Evolutionary conservation across 352 stramenopile species (phyloP).

Genomic region (Globisporangium cystogenes): DNA sequence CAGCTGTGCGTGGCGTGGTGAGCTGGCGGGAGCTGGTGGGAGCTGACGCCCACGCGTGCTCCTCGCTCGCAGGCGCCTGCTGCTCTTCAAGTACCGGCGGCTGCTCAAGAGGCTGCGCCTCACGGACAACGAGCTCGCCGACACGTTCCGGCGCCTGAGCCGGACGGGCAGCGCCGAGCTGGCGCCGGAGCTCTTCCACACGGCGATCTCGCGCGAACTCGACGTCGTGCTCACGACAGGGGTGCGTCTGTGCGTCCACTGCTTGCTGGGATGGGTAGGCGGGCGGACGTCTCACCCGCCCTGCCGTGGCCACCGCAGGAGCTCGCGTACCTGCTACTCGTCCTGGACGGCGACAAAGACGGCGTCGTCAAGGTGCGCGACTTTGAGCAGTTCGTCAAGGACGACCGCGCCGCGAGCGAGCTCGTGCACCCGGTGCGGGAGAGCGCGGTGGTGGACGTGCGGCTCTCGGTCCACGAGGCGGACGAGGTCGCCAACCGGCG

Average conservation of each 20-base stretch:
- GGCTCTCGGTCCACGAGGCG: slow-evolving; percentile 49
- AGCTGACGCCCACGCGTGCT: too few species aligned
- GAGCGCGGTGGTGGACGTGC: slow-evolving; percentile 52
- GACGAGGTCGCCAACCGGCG: slow-evolving; percentile 50
- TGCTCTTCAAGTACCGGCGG: slow-evolving; percentile 74
- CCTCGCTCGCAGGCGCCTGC: slow-evolving; percentile 33
- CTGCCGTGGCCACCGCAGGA: slow-evolving; percentile 25
- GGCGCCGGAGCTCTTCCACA: slow-evolving; percentile 52
- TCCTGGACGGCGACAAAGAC: slow-evolving; percentile 70
- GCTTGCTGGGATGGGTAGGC: too few species aligned
- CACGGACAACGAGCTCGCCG: slow-evolving; percentile 72
- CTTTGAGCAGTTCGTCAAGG: slow-evolving; percentile 69
- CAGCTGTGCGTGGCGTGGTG: slow-evolving; percentile 46
- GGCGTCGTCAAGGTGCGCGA: slow-evolving; percentile 60
- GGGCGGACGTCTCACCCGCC: neutral
- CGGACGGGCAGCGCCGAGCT: slow-evolving; percentile 30
- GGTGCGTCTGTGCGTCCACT: too few species aligned
- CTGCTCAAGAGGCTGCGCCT: slow-evolving; percentile 50
- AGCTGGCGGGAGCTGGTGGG: too few species aligned
- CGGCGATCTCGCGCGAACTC: slow-evolving; percentile 57
- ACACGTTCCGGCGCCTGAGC: slow-evolving; percentile 62
- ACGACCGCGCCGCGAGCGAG: slow-evolving; percentile 41
- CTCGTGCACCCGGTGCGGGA: slow-evolving; percentile 47
- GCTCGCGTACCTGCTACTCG: slow-evolving; percentile 46
- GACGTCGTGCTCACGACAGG: slow-evolving; percentile 76